Base-by-base conservation (phyloP, 345 rosid species). In the Gossypium mustelinum region DNA sequence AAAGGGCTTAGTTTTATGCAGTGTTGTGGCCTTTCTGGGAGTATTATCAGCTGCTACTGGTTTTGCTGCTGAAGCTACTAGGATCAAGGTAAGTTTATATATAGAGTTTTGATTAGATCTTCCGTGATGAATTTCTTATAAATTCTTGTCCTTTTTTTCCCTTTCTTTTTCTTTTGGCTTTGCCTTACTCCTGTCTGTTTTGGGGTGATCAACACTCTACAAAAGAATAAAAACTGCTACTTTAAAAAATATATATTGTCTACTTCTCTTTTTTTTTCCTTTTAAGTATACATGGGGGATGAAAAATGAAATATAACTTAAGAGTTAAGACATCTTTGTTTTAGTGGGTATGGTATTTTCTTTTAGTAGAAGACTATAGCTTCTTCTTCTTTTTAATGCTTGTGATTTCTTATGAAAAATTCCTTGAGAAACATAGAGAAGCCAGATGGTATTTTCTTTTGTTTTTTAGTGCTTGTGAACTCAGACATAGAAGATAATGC, bases 51-150 rank as follows among this genome's bases (percentile, higher is more conserved):
- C 90, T 77, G 85, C 85, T 73, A 84, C 98, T 75, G 98, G 97
- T 77, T 92, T 94, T 80, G 97, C 81, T 64, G 99, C 98, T 41
- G 98, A 94, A 77, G 95, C 85, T 73, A 91, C 98, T n/a, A 78
- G 89, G 82, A 86, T 94, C 68, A 93, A 91, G 96, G 98, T 94
- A 29, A 64, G 24, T 58, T 25, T 16, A 43, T 6, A 43, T 2
- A 51, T 29, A 9, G 50, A 24, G 34, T 65, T 75, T 68, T 58
- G 0, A 67, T 65, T 34, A 10, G 22, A 56, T 81, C 57, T 70
- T 79, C 66, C 45, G 0, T 43, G 9, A 39, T 64, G 70, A 63
- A 63, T 51, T 60, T 75, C 62, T 75, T 75, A 24, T 41, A 17
- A 25, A 9, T 45, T 27, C 43, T 47, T 60, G 43, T 45, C 34